These are phyloP conservation scores for Exophiala lecanii-corni DNA, from an alignment of 2,329 filamentous ascomycete genomes.

Conservation along the genomic window DNA sequence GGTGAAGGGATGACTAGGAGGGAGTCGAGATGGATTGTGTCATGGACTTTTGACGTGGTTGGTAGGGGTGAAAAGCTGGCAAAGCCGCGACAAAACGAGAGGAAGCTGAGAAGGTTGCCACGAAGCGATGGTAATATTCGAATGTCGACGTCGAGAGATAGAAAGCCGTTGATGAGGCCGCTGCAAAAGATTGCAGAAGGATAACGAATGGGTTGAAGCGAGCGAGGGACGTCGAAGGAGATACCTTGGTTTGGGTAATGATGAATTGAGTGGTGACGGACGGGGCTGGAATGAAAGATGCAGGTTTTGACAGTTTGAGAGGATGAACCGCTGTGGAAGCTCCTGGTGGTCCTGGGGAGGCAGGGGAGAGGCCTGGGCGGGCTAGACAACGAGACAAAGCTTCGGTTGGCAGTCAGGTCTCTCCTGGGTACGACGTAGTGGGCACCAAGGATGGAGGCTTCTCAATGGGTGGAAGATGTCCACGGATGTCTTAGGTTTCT, in stretches of 20 bases:
- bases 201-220: conserved; percentile 12
- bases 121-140: conserved; percentile 11
- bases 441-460: not conserved
- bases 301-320: conserved; percentile 15
- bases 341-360: not conserved
- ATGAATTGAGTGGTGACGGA: conserved; percentile 11
- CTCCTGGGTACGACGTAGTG: not conserved
- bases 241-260: conserved; percentile 1
- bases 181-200: conserved; percentile 4
- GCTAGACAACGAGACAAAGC: not conserved
- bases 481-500: too few relatives aligned
- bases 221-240: conserved; percentile 12
- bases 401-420: not conserved
- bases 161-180: conserved; percentile 7
- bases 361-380: not conserved
- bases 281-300: conserved; percentile 21
- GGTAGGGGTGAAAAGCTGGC: conserved; percentile 9
- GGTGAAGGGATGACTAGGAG: not conserved
- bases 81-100: conserved; percentile 16
- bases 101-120: conserved; percentile 4
- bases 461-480: not conserved
- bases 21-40: conserved; percentile 13
- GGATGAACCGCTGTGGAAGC: not conserved
- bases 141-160: conserved; percentile 4
- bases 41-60: conserved; percentile 16